These are phyloP conservation scores for Phytophthora sansomeana DNA, from an alignment of 352 stramenopile genomes.

Conservation along the genomic window DNA sequence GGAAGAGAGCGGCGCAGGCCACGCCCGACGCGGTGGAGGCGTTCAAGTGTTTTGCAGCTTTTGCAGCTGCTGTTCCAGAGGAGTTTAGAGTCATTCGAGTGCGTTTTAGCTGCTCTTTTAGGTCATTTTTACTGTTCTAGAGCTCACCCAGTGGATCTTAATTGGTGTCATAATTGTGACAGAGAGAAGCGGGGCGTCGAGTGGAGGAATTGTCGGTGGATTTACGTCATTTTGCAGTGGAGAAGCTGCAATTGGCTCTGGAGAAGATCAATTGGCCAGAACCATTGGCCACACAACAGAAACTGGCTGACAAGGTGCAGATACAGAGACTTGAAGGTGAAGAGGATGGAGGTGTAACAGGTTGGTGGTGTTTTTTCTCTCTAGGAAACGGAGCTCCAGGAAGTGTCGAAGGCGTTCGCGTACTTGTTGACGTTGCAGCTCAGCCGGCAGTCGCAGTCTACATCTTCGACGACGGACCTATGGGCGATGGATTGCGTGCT, in stretches of 20 bases:
- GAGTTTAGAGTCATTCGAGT: constrained; percentile 59
- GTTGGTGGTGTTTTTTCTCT: constrained; percentile 6
- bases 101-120: constrained; percentile 8
- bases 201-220: constrained; percentile 55
- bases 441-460: constrained; percentile 39
- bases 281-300: constrained; percentile 36
- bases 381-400: constrained; percentile 36
- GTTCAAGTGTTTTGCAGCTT: constrained; percentile 50
- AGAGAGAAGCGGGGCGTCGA: constrained; percentile 55
- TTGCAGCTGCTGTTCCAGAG: constrained; percentile 47
- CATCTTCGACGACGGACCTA: constrained; percentile 36
- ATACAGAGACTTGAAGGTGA: not conserved
- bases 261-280: constrained; percentile 59
- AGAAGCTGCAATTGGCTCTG: constrained; percentile 60
- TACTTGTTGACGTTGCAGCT: constrained; percentile 71
- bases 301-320: constrained; percentile 42
- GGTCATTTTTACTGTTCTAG: not conserved
- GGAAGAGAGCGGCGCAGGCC: constrained; percentile 45
- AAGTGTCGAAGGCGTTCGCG: constrained; percentile 52
- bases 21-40: constrained; percentile 52
- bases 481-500: constrained; percentile 78
- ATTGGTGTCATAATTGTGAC: too few species aligned
- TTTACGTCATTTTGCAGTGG: constrained; percentile 59
- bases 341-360: constrained; percentile 12
- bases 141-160: not conserved